Evolutionary conservation across 225 moss, liverwort and hornwort species (phyloP).

Genomic region (Pleurozium schreberi): DNA sequence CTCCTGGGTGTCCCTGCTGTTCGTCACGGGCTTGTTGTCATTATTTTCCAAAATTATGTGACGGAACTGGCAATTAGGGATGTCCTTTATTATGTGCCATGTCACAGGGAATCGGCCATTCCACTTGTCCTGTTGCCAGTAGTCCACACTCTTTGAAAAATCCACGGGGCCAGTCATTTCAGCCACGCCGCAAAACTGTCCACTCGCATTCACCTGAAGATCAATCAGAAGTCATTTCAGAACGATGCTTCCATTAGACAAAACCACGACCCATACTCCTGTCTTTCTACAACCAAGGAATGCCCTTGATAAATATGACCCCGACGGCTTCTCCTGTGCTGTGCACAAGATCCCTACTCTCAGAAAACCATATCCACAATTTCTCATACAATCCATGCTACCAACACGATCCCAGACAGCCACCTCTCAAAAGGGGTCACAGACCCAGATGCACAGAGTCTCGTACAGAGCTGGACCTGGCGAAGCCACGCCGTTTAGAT

Average conservation of each 20-base stretch:
- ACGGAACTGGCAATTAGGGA: conserved; percentile 95
- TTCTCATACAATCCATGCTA: background rate
- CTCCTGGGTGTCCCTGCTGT: conserved; percentile 99
- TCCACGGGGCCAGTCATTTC: conserved; percentile 96
- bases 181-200: conserved; percentile 96
- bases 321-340: background rate
- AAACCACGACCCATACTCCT: background rate
- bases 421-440: background rate
- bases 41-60: conserved; percentile 97
- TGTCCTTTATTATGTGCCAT: conserved; percentile 99
- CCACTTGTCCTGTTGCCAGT: conserved; percentile 99
- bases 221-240: background rate
- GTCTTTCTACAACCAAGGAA: background rate
- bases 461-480: background rate
- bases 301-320: background rate
- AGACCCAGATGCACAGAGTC: background rate
- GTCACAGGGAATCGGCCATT: conserved; percentile 86
- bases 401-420: background rate
- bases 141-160: conserved; percentile 88
- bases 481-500: background rate
- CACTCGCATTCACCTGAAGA: conserved; percentile 94
- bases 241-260: background rate
- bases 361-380: background rate
- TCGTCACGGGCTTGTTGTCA: conserved; percentile 97
- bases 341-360: background rate